Base-by-base conservation (phyloP, 306 rosid genomes). In the Alnus rubra region DNA sequence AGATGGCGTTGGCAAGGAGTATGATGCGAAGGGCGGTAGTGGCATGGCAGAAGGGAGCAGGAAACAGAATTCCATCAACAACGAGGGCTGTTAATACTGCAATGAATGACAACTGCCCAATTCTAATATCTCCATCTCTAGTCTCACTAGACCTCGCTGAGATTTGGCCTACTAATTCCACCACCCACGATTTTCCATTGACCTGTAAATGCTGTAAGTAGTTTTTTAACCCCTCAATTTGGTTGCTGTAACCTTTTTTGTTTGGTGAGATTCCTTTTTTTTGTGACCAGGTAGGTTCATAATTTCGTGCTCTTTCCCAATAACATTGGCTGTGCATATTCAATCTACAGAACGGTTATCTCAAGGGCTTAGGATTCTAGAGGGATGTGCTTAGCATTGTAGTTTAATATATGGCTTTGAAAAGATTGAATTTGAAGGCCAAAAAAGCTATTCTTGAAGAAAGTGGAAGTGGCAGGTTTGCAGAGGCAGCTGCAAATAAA, bases 91-190 rank as follows among this genome's bases (percentile, higher is more conserved):
- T 84, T 59, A 82, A 82, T 74, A 82, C 84, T 58, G 79, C 75
- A 69, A 54, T 49, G 75, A 69, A 50, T 23, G 70, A 64, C 83
- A 78, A 76, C 37, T 69, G 67, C 76, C 81, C 81, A 81, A 88
- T 86, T 82, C 71, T 92, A 53, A 35, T 89, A 82, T 92, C 97
- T 81, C 97, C 97, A 39, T 76, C 93, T 83, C 96, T 94, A 31
- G 81, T 79, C 62, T 89, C 96, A 80, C 52, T 92, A 51, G 98
- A 94, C 86, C 71, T 90, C 72, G 94, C 94, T 53, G 96, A 92
- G 50, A 71, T 78, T 80, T 94, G 98, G 98, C 74, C 81, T 78
- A 76, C 92, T 50, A 74, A 75, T 76, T 73, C 82, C 52, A 51
- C 72, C 10, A 35, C 78, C 82, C 80, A 39, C 53, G 80, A 65